Percentiles rank a stretch among this genome's conserved stretches.
These are phyloP conservation scores for Diplodia sapinea DNA, from an alignment of 2,329 filamentous ascomycete species.

Conservation along the genomic window DNA sequence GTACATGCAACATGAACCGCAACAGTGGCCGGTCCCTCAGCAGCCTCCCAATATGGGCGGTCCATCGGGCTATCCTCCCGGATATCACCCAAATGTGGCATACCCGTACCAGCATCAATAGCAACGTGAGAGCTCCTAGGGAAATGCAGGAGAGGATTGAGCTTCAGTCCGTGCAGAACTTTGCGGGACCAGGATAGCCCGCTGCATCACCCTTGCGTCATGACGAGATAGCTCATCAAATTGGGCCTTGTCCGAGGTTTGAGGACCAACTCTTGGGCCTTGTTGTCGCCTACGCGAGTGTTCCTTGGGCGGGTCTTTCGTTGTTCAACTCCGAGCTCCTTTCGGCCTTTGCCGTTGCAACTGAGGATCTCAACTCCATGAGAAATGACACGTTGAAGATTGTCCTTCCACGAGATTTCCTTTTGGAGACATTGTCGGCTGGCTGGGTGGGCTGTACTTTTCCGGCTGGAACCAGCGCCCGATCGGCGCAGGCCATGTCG, in stretches of 20 bases:
- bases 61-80: slow-evolving; percentile 11
- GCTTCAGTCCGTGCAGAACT: not conserved
- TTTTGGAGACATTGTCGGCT: not conserved
- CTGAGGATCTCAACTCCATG: not conserved
- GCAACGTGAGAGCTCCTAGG: not conserved
- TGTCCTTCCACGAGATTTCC: not conserved
- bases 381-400: not conserved
- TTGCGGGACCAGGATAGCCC: not conserved
- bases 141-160: not conserved
- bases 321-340: not conserved
- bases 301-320: not conserved
- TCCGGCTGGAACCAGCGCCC: not conserved
- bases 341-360: not conserved
- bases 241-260: not conserved
- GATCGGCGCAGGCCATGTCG: not conserved
- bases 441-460: not conserved
- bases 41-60: slow-evolving; percentile 6
- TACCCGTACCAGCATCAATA: slow-evolving; percentile 25
- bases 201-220: not conserved
- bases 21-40: slow-evolving; percentile 18
- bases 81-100: not conserved
- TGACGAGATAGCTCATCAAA: not conserved
- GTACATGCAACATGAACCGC: slow-evolving; percentile 22
- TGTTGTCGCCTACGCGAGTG: not conserved
- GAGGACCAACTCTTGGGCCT: not conserved